Evolutionary conservation across 2,329 filamentous ascomycete genomes (phyloP), one percentile per base, ranked within the genome.

Genomic region (Sarocladium kiliense): DNA sequence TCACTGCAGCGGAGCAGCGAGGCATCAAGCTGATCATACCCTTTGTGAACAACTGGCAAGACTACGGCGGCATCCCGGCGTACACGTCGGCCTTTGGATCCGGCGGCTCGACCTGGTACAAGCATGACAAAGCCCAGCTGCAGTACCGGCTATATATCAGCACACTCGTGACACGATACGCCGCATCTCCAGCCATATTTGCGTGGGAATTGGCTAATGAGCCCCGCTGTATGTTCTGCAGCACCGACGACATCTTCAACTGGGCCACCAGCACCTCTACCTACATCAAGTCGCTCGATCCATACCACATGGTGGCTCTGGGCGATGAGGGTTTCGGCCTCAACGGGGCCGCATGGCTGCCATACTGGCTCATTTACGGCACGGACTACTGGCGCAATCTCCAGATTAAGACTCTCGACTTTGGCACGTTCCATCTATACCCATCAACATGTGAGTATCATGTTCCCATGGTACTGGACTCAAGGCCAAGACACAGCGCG

Each of bases 21-120:
- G 80, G 78, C 3, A 74, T 87, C 61, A 85, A 85, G 65, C 70
- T 87, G 14, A 84, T 87, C 59, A 78, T 85, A 64, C 79, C 82
- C 60, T 82, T 86, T 34, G 81, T 87, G 45, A 88, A 88, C 68
- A 84, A 87, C 68, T 88, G 84, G 83, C 72, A 72, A 41, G 85
- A 87, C 62, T 86, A 85, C 30, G 85, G 84, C 18, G 85, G 85
- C 30, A 87, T 87, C 64, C 71, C 73, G 14, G 80, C 81, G 10
- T 87, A 87, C 63, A 75, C 77, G 41, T 73, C 68, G 7, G 80
- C 78, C 7, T 86, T 83, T 58, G 82, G 81, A 27, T 80, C 79
- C 23, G 69, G 64, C 55, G 71, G 79, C 55, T 72, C 72, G 14
- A 70, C 71, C 6, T 88, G 82, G 76, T 88, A 84, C 68, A 81